These are phyloP conservation scores for Cytidiella melzeri DNA, from an alignment of 768 basidiomycete species.

Conservation along the genomic window DNA sequence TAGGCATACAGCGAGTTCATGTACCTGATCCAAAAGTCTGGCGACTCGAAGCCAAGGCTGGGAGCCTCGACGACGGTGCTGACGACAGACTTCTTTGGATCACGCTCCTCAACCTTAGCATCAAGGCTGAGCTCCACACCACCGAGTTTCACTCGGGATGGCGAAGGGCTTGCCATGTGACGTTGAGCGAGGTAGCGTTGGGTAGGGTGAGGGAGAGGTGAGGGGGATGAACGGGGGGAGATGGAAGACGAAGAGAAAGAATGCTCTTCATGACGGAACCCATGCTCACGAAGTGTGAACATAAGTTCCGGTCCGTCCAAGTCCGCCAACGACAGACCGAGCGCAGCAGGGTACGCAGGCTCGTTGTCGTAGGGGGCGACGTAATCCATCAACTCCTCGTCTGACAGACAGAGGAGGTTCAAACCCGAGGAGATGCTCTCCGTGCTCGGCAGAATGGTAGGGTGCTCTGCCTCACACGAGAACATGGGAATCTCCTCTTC, in stretches of 20 bases:
- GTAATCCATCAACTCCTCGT: neutral
- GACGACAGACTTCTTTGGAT: too few species aligned
- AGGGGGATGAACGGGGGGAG: neutral
- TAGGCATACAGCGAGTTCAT: neutral
- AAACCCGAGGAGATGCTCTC: neutral
- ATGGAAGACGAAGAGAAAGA: too few species aligned
- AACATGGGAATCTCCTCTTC: neutral
- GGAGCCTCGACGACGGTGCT: neutral
- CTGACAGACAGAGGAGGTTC: neutral
- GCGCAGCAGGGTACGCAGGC: neutral
- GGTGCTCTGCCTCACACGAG: neutral
- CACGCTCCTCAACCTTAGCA: neutral
- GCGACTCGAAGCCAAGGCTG: neutral
- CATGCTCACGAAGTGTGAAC: too few species aligned
- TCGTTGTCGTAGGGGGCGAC: neutral
- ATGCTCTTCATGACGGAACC: too few species aligned
- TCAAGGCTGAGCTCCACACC: neutral
- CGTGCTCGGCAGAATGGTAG: neutral
- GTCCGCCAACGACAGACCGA: neutral
- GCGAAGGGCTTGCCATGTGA: neutral
- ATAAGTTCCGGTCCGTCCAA: neutral
- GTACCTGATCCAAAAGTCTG: neutral
- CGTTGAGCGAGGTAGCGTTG: neutral
- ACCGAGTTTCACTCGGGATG: neutral
- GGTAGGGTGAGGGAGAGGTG: neutral